Conservation (phyloP, 2,329 filamentous ascomycete genomes). For the Diaporthe citriasiana region DNA sequence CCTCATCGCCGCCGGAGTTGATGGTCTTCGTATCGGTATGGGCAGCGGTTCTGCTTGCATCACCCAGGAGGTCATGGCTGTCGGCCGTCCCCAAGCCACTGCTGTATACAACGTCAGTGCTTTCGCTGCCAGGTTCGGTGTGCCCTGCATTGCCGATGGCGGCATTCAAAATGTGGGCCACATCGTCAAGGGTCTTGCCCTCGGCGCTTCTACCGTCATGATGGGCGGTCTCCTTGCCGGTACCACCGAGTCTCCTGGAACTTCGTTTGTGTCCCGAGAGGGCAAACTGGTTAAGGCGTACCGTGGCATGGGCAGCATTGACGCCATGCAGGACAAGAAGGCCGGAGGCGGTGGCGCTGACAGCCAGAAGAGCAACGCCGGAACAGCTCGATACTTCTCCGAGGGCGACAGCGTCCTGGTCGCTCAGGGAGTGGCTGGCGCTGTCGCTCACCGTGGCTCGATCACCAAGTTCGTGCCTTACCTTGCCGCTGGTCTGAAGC, state of each 20-base stretch:
- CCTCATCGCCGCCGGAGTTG: constrained; percentile 92
- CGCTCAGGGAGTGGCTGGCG: constrained; percentile 94
- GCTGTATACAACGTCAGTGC: constrained; percentile 90
- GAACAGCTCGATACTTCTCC: constrained; percentile 97
- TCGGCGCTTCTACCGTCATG: constrained; percentile 97
- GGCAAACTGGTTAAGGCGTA: constrained; percentile 99
- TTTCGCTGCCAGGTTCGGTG: constrained; percentile 93
- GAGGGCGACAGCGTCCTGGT: constrained; percentile 96
- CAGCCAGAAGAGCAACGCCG: constrained; percentile 87
- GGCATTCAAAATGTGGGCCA: constrained; percentile 99
- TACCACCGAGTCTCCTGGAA: constrained; percentile 96
- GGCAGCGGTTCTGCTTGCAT: constrained; percentile 98
- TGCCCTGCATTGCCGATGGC: constrained; percentile 97
- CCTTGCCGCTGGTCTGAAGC: constrained; percentile 94
- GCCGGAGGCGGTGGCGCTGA: constrained; percentile 81
- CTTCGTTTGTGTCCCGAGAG: constrained; percentile 95
- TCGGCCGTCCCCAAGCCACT: constrained; percentile 94
- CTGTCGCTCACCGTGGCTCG: constrained; percentile 84
- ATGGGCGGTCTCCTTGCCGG: constrained; percentile 98
- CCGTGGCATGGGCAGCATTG: constrained; percentile 98
- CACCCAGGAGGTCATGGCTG: constrained; percentile 99
- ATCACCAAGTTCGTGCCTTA: constrained; percentile 97
- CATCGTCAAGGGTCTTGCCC: constrained; percentile 96
- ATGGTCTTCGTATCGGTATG: constrained; percentile 98
- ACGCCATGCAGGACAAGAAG: constrained; percentile 99